phyloP scores from a whole-genome alignment of 192 early-diverging fungal genomes.

The Podila epigama region DNA sequence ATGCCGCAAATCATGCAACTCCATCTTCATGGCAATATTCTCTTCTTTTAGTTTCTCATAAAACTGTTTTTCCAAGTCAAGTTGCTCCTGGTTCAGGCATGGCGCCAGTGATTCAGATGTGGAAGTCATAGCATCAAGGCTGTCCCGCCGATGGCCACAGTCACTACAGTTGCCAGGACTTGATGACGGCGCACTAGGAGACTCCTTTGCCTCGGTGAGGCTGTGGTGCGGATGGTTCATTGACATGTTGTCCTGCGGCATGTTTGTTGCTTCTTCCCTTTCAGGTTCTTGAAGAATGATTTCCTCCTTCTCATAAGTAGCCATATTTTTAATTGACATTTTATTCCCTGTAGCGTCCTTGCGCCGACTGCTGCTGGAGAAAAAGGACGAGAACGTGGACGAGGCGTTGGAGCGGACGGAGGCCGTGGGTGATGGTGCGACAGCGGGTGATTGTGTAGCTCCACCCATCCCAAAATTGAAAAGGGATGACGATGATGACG shows the following conservation, averaged over 20 bases:
- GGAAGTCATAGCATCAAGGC: no score
- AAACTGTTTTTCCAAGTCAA: constrained; percentile 9
- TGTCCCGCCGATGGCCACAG: no score
- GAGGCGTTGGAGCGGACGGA: constrained; percentile 8
- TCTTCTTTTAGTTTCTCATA: constrained; percentile 33
- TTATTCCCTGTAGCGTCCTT: constrained; percentile 4
- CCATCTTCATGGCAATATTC: constrained; percentile 32
- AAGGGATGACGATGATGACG: neutral
- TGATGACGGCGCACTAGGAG: no score
- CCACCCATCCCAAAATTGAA: neutral
- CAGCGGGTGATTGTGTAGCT: neutral
- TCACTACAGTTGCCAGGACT: no score
- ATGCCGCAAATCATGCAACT: constrained; percentile 20
- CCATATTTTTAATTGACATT: neutral
- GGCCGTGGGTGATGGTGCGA: constrained; percentile 1
- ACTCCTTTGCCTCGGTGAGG: neutral
- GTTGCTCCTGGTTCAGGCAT: constrained; percentile 2
- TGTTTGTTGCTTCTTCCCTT: neutral
- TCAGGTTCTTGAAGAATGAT: neutral
- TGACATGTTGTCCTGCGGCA: neutral
- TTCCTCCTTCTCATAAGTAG: neutral
- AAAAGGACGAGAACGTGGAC: constrained; percentile 22
- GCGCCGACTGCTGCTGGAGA: constrained; percentile 5
- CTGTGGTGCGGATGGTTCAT: neutral
- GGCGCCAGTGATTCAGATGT: neutral